phyloP scores from a whole-genome alignment of 2,329 filamentous ascomycete genomes.

The Clarireedia homoeocarpa region DNA sequence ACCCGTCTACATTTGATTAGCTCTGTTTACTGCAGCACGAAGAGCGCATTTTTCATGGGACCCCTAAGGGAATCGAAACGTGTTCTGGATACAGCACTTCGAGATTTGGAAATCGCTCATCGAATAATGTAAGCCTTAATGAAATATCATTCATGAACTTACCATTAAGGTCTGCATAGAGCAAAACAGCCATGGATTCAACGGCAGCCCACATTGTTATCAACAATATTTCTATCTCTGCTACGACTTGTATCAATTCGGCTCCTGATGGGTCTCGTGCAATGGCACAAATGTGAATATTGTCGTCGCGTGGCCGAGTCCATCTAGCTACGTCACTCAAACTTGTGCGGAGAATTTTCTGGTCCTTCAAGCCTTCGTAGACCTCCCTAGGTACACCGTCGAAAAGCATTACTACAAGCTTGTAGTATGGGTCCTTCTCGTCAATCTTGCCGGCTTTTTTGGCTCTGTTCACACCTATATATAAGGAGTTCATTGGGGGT shows the following conservation, averaged over 20 bases:
- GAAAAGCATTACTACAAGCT: neutral
- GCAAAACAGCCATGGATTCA: slow-evolving; percentile 1
- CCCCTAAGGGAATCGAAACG: no score
- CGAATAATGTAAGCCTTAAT: no score
- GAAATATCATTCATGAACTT: neutral
- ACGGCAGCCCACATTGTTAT: slow-evolving; percentile 2
- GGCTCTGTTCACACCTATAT: neutral
- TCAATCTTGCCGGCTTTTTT: neutral
- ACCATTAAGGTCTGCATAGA: neutral
- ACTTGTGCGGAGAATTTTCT: neutral
- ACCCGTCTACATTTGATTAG: neutral
- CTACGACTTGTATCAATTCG: neutral
- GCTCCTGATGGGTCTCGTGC: neutral
- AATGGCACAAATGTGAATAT: neutral
- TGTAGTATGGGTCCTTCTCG: neutral
- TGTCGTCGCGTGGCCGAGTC: neutral
- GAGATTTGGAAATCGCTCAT: no score
- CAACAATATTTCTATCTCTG: neutral
- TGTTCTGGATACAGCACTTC: no score
- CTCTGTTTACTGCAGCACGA: neutral
- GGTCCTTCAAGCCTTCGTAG: neutral
- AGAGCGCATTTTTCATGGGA: no score
- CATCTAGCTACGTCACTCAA: neutral
- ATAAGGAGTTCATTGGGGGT: neutral
- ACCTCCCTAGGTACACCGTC: neutral